A percentile compares a stretch with the other conserved stretches of the same genome.
Evolutionary conservation across 1,139 yeast species (phyloP).

Genomic region (Blastobotrys illinoisensis): DNA sequence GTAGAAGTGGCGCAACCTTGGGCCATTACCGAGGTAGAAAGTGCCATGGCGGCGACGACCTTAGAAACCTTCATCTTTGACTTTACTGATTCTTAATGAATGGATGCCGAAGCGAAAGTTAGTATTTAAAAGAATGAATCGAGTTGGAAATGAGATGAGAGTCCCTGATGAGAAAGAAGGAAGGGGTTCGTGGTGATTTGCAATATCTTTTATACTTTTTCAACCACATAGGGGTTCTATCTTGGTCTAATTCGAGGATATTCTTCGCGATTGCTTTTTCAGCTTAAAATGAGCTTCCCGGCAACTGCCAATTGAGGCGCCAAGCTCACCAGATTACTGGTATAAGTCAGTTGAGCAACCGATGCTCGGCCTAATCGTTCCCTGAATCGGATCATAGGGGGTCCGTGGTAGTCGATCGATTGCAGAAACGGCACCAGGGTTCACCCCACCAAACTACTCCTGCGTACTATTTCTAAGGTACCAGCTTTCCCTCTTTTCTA

Average conservation of each 20-base stretch:
- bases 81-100: not conserved
- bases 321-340: not conserved
- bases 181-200: not conserved
- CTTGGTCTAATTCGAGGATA: not conserved
- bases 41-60: not conserved
- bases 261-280: not conserved
- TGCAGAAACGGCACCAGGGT: not conserved
- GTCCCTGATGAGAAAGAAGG: not conserved
- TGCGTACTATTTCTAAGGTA: not conserved
- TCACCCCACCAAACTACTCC: not conserved
- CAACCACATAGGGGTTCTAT: not conserved
- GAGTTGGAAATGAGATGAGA: not conserved
- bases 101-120: not conserved
- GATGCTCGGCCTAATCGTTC: not conserved
- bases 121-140: not conserved
- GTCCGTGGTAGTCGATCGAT: not conserved
- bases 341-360: not conserved
- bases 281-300: not conserved
- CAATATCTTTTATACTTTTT: not conserved
- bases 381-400: not conserved
- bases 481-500: not conserved
- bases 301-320: not conserved
- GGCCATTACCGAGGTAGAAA: not conserved
- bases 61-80: not conserved
- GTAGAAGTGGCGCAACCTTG: slow-evolving; percentile 11